Percentiles rank a stretch among this genome's conserved stretches.
Evolutionary conservation across 345 rosid genomes (phyloP).

Genomic region (Cardamine resedifolia): DNA sequence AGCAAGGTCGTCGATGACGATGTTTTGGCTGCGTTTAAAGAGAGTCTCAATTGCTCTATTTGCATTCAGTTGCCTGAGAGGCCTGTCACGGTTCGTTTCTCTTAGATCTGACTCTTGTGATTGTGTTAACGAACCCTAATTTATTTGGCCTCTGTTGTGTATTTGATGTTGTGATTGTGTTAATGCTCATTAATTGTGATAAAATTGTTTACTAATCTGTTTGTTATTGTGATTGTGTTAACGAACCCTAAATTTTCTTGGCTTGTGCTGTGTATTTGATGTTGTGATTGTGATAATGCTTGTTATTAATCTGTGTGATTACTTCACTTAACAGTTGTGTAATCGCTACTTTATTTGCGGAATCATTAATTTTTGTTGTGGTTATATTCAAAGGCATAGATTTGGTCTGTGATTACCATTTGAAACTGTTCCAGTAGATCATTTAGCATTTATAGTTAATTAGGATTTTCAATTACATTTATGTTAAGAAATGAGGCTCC

Average conservation of each 20-base stretch:
- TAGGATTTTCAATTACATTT: not conserved
- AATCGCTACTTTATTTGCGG: not conserved
- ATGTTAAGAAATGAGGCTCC: not conserved
- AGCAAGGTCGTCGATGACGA: constrained; percentile 23
- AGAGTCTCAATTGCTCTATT: constrained; percentile 50
- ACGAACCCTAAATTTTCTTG: not conserved
- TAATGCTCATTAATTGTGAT: not conserved
- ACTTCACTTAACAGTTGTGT: not conserved
- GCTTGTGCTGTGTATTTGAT: not conserved
- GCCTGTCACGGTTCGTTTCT: constrained; percentile 65
- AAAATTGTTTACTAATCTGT: too few relatives aligned
- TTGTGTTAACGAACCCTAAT: not conserved
- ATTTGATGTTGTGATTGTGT: not conserved
- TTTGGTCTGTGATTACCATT: not conserved
- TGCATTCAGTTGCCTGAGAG: constrained; percentile 63
- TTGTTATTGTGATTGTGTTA: not conserved
- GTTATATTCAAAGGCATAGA: not conserved
- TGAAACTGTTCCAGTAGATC: not conserved
- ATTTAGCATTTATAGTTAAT: not conserved
- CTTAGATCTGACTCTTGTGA: not conserved
- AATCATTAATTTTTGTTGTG: not conserved
- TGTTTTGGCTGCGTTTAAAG: constrained; percentile 40
- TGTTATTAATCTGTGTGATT: not conserved
- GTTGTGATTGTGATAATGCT: not conserved
- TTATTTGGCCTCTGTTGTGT: not conserved